Evolutionary conservation across 78 protist genomes (phyloP).

Genomic region (Pirum gemmata): DNA sequence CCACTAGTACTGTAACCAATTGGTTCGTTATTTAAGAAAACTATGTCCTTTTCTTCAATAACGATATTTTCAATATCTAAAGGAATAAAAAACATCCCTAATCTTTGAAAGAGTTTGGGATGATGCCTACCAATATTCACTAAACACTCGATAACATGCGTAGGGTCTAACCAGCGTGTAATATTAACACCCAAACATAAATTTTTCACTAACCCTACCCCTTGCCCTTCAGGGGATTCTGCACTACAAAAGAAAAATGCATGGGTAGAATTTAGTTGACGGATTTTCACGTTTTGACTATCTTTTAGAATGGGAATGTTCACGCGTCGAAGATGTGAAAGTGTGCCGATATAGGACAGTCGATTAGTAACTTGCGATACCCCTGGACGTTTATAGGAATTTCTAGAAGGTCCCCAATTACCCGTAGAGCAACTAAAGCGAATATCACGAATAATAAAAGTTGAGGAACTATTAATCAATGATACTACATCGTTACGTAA

Average conservation of each 20-base stretch:
- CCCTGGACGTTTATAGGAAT: background rate
- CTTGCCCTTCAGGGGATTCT: background rate
- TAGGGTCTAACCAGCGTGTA: constrained; percentile 2
- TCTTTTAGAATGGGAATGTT: background rate
- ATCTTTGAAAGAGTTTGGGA: background rate
- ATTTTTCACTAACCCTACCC: constrained; percentile 6
- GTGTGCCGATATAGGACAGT: background rate
- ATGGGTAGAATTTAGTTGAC: background rate
- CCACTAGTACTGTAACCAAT: background rate
- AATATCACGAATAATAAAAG: too few species aligned
- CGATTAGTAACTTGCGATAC: background rate
- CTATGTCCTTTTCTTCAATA: background rate
- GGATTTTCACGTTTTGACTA: background rate
- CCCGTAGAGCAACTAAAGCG: constrained; percentile 13
- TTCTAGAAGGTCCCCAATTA: background rate
- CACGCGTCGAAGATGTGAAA: background rate
- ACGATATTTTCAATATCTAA: too few species aligned
- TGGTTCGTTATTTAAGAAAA: background rate
- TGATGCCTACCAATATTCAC: too few species aligned
- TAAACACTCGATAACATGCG: background rate
- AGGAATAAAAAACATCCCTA: too few species aligned
- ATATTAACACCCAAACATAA: background rate
- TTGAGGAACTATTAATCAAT: too few species aligned
- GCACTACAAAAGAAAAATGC: background rate
- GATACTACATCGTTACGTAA: too few species aligned